Base-by-base conservation (phyloP, 1,139 yeast genomes). In the Sugiyamaella castrensis region DNA sequence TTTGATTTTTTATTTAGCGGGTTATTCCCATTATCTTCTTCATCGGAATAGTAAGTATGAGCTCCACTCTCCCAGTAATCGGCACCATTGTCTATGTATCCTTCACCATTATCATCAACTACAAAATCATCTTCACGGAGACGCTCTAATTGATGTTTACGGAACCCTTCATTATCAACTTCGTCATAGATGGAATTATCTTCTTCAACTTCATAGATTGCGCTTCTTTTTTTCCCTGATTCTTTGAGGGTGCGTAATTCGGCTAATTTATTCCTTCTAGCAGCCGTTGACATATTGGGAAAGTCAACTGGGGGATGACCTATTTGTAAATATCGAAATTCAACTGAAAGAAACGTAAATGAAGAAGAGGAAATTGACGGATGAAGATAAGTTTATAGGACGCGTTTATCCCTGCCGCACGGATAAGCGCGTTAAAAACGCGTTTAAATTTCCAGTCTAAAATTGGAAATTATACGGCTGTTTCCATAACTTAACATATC, bases 71-170 rank as follows among this genome's bases (percentile, higher is more conserved):
- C 89, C 95, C 95, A 87, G 55, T 88, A 95, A 59, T 91, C 95
- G 11, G 77, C 87, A 46, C 98, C 98, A 43, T 85, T 86, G 61
- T 92, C 97, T 1, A 87, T 91, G 62, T 92, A 92, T 0, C 94
- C 94, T 57, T 82, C 84, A 11, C 95, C 96, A 56, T 84, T 82
- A 65, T 92, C 98, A 63, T 89, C 97, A 1, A 88, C 96, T 43
- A 92, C 92, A 64, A 92, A 92, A 63, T 91, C 96, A 63, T 91
- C 97, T 55, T 86, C 83, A 70, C 88, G 75, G 49, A 92, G 73
- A 53, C 89, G 88, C 52, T 85, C 80, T 57, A 95, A 78, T 63
- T 87, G 87, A 64, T 82, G 87, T 56, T 79, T 77, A 57, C 92
- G 74, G 68, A 80, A 91, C 30, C 85, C 81, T 37, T 77, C 82